phyloP scores from a whole-genome alignment of 2,329 filamentous ascomycete genomes.

The Diaporthe batatas region DNA sequence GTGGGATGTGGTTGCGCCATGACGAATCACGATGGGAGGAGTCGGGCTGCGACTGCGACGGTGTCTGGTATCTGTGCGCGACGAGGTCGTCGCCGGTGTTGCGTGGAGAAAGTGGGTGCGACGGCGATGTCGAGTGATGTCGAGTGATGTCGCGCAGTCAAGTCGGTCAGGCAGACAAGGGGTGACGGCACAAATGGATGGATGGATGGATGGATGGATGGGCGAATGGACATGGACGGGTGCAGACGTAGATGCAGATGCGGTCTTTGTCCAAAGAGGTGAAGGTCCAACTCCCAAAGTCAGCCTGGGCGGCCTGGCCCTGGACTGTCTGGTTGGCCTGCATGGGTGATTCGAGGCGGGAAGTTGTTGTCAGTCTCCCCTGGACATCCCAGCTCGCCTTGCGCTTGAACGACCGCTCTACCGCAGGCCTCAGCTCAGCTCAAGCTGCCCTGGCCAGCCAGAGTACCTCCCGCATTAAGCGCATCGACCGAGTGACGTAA shows the following conservation, averaged over 20 bases:
- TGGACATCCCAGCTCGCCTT: slow-evolving; percentile 11
- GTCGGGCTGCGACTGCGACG: not conserved
- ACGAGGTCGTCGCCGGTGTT: slow-evolving; percentile 7
- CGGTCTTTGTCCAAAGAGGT: slow-evolving; percentile 15
- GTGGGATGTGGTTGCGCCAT: slow-evolving; percentile 66
- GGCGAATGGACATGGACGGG: not conserved
- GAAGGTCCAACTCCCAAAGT: not conserved
- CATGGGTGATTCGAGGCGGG: slow-evolving; percentile 27
- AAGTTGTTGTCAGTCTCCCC: slow-evolving; percentile 7
- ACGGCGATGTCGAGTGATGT: not conserved
- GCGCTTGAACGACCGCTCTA: too few relatives aligned
- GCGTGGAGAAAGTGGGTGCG: not conserved
- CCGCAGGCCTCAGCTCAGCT: too few relatives aligned
- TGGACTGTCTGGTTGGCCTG: slow-evolving; percentile 6
- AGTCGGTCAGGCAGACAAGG: not conserved
- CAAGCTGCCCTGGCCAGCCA: too few relatives aligned
- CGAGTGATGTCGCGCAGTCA: slow-evolving; percentile 8
- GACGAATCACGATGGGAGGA: slow-evolving; percentile 45
- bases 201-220: not conserved
- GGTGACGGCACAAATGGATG: too few relatives aligned
- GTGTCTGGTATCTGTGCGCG: not conserved
- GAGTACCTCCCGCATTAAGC: slow-evolving; percentile 13
- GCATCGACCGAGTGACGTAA: slow-evolving; percentile 25
- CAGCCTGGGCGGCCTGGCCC: slow-evolving; percentile 29
- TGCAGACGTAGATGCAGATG: not conserved